phyloP scores from a whole-genome alignment of 768 basidiomycete genomes.

The Trametes elegans region DNA sequence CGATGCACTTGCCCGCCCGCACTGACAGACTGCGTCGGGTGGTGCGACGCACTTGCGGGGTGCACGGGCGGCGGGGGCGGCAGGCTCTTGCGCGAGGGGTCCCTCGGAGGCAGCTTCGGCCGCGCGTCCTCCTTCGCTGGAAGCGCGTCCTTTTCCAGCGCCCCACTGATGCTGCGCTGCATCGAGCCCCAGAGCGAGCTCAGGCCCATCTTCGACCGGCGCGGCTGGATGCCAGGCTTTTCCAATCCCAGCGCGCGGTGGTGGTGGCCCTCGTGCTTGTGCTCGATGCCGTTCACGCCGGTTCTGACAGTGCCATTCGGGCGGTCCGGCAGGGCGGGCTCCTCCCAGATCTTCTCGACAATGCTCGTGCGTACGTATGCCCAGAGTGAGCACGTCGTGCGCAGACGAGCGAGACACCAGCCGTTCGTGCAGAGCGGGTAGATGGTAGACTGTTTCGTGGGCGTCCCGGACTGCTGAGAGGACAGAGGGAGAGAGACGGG shows the following conservation, averaged over 20 bases:
- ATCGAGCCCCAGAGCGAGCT: slow-evolving; percentile 31
- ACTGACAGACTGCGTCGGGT: neutral
- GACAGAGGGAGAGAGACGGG: slow-evolving; percentile 26
- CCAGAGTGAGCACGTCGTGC: slow-evolving; percentile 90
- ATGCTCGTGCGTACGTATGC: slow-evolving; percentile 80
- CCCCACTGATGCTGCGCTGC: slow-evolving; percentile 27
- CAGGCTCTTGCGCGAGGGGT: slow-evolving; percentile 18
- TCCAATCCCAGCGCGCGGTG: neutral
- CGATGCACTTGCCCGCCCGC: slow-evolving; percentile 7
- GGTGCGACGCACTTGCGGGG: slow-evolving; percentile 14
- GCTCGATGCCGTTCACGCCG: slow-evolving; percentile 18
- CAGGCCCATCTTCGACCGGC: slow-evolving; percentile 26
- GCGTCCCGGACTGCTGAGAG: slow-evolving; percentile 23
- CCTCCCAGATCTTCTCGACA: slow-evolving; percentile 88
- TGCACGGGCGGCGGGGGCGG: slow-evolving; percentile 21
- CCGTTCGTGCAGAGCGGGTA: slow-evolving; percentile 82
- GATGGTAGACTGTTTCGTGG: slow-evolving; percentile 40
- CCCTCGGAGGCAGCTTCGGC: slow-evolving; percentile 24
- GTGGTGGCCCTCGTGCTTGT: slow-evolving; percentile 16
- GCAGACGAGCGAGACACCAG: slow-evolving; percentile 84
- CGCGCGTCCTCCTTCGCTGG: slow-evolving; percentile 11
- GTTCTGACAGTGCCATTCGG: slow-evolving; percentile 4
- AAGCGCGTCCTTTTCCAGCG: slow-evolving; percentile 6
- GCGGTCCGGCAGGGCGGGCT: slow-evolving; percentile 34
- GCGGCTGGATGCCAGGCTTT: slow-evolving; percentile 14